Percentiles rank a stretch among this genome's conserved stretches.
phyloP scores from a whole-genome alignment of 148 eudicot genomes.

The Pouteria glomerata region DNA sequence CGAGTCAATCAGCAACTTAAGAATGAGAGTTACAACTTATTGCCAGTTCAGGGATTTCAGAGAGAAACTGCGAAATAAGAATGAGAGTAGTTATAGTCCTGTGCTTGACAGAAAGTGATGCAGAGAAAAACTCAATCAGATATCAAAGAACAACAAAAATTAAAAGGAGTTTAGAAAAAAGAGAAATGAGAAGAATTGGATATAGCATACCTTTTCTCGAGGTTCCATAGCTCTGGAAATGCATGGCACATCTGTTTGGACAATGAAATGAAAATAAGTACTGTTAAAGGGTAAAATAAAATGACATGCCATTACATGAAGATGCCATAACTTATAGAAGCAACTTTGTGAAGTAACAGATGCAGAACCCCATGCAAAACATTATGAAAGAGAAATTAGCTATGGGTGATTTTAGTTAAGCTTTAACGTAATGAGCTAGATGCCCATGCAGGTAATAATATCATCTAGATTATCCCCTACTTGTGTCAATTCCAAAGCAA shows the following conservation, averaged over 20 bases:
- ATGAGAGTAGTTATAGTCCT: not conserved
- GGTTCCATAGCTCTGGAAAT: slow-evolving; percentile 90
- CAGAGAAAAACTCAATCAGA: slow-evolving; percentile 5
- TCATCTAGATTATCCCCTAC: too few species aligned
- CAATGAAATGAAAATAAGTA: slow-evolving; percentile 11
- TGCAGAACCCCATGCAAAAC: not conserved
- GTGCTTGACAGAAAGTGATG: not conserved
- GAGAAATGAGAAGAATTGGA: not conserved
- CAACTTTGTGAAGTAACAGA: not conserved
- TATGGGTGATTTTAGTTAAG: not conserved
- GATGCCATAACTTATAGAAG: not conserved
- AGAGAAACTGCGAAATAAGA: not conserved
- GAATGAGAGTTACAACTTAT: not conserved
- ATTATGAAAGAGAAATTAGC: not conserved
- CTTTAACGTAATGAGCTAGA: not conserved
- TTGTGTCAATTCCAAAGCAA: not conserved
- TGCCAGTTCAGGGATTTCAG: not conserved
- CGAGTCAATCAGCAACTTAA: too few species aligned
- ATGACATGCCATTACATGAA: not conserved
- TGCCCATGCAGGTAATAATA: not conserved
- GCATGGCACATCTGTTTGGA: slow-evolving; percentile 66
- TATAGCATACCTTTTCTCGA: slow-evolving; percentile 62
- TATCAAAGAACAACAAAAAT: not conserved
- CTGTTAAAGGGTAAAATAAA: not conserved
- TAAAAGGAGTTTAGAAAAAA: not conserved